These are phyloP conservation scores for Leccinum subtestaceum DNA, from an alignment of 768 basidiomycete genomes.

Conservation along the genomic window DNA sequence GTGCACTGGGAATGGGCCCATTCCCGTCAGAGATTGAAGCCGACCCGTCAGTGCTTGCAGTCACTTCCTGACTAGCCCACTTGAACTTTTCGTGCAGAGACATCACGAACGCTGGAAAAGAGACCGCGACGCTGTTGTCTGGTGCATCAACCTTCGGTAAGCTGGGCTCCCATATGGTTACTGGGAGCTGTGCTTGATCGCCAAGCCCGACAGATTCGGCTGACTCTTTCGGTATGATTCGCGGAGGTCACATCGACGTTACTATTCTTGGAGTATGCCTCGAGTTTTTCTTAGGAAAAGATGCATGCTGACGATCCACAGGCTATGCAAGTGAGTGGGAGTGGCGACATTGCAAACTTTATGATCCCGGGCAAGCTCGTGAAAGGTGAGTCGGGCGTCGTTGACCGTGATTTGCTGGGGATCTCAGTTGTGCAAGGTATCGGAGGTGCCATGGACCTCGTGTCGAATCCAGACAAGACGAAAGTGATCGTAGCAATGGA, in stretches of 20 bases:
- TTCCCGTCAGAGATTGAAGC: conserved; percentile 75
- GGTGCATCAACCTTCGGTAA: conserved; percentile 87
- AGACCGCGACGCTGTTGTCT: conserved; percentile 88
- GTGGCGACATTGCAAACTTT: conserved; percentile 94
- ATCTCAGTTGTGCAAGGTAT: conserved; percentile 55
- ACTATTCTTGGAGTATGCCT: conserved; percentile 73
- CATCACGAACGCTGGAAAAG: conserved; percentile 92
- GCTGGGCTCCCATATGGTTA: conserved; percentile 39
- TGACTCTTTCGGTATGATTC: conserved; percentile 95
- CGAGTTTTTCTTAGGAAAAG: conserved; percentile 2
- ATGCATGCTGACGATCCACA: conserved; percentile 26
- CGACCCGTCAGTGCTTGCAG: conserved; percentile 61
- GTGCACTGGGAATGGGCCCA: conserved; percentile 83
- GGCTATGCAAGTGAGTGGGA: conserved; percentile 94
- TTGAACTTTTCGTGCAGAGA: conserved; percentile 64
- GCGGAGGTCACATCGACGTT: conserved; percentile 82
- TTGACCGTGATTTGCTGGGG: neutral
- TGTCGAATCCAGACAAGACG: conserved; percentile 93
- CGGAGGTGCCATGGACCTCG: conserved; percentile 95
- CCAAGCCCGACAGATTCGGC: conserved; percentile 52
- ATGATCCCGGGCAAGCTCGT: conserved; percentile 97
- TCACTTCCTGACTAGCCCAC: conserved; percentile 14
- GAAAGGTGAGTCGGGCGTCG: conserved; percentile 69
- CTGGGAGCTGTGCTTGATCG: conserved; percentile 20
- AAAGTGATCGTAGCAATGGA: conserved; percentile 88